phyloP scores from a whole-genome alignment of 768 basidiomycete genomes.

The Psilocybe cubensis region DNA sequence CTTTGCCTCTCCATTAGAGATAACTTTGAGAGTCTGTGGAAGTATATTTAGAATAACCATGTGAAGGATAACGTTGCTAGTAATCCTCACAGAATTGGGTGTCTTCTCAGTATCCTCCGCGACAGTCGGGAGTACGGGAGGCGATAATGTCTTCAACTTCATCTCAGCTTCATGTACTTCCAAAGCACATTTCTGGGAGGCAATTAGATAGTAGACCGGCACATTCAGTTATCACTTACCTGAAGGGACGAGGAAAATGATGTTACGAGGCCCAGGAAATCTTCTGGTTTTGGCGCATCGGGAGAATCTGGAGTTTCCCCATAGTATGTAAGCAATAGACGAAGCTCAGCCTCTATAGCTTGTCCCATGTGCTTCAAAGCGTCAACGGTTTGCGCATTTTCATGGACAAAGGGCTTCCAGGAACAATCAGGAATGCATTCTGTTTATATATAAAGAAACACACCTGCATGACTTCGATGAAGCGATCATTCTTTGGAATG shows the following conservation, averaged over 20 bases:
- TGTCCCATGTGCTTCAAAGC: slow-evolving; percentile 65
- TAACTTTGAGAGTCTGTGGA: slow-evolving; percentile 47
- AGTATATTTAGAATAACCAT: not conserved
- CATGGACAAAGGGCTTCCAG: slow-evolving; percentile 50
- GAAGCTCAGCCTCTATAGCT: slow-evolving; percentile 63
- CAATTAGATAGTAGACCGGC: slow-evolving; percentile 4
- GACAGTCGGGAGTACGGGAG: slow-evolving; percentile 28
- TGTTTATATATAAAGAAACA: slow-evolving; percentile 7
- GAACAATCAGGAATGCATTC: not conserved
- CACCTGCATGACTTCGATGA: slow-evolving; percentile 74
- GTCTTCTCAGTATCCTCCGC: slow-evolving; percentile 26
- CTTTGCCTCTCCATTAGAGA: not conserved
- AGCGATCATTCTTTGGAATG: slow-evolving; percentile 55
- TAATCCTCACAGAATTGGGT: slow-evolving; percentile 17
- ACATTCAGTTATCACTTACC: slow-evolving; percentile 38
- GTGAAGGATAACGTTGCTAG: not conserved
- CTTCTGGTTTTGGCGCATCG: slow-evolving; percentile 75
- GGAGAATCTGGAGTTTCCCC: slow-evolving; percentile 72
- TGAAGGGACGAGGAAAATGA: slow-evolving; percentile 76
- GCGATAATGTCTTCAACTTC: slow-evolving; percentile 29
- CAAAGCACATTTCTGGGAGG: slow-evolving; percentile 67
- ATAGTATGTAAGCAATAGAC: slow-evolving; percentile 67
- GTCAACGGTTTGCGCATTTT: slow-evolving; percentile 57
- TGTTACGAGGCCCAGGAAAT: slow-evolving; percentile 78
- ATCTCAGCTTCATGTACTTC: slow-evolving; percentile 61